phyloP scores from a whole-genome alignment of 106 monocot genomes.

The Dactylorhiza incarnata region DNA sequence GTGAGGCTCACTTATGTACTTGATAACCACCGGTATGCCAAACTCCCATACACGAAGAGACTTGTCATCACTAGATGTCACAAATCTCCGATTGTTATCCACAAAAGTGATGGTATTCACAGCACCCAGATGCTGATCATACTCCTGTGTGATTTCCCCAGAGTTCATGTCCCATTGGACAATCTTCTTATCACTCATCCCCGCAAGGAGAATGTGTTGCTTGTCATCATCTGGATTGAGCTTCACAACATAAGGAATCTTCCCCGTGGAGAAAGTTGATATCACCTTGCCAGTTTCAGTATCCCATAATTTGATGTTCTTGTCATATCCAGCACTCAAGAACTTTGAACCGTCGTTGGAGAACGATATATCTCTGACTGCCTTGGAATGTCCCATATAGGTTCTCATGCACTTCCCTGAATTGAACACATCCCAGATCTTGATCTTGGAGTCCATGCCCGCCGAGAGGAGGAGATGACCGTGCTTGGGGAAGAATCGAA shows the following conservation, averaged over 20 bases:
- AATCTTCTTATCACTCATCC: conserved; percentile 99
- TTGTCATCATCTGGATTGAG: conserved; percentile 95
- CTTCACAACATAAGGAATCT: conserved; percentile 93
- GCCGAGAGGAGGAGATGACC: conserved; percentile 86
- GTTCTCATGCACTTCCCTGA: conserved; percentile 95
- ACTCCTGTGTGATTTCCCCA: conserved; percentile 88
- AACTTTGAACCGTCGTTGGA: conserved; percentile 88
- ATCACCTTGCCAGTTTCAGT: conserved; percentile 97
- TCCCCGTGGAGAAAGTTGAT: conserved; percentile 94
- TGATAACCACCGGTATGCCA: conserved; percentile 95
- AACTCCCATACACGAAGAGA: conserved; percentile 97
- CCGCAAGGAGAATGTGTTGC: conserved; percentile 87
- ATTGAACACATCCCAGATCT: conserved; percentile 96
- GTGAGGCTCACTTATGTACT: conserved; percentile 98
- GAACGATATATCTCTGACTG: conserved; percentile 84
- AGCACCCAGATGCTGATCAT: conserved; percentile 94
- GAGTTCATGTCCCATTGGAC: conserved; percentile 98
- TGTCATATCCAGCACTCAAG: conserved; percentile 91
- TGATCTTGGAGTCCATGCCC: conserved; percentile 90
- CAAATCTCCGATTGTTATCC: conserved; percentile 93
- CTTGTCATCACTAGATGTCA: conserved; percentile 97
- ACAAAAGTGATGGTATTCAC: conserved; percentile 99
- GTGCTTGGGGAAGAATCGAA: conserved; percentile 81
- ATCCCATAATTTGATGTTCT: conserved; percentile 94
- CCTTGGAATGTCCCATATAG: conserved; percentile 99